phyloP scores from a whole-genome alignment of 2,329 filamentous ascomycete genomes.

The Trichoderma sp. region DNA sequence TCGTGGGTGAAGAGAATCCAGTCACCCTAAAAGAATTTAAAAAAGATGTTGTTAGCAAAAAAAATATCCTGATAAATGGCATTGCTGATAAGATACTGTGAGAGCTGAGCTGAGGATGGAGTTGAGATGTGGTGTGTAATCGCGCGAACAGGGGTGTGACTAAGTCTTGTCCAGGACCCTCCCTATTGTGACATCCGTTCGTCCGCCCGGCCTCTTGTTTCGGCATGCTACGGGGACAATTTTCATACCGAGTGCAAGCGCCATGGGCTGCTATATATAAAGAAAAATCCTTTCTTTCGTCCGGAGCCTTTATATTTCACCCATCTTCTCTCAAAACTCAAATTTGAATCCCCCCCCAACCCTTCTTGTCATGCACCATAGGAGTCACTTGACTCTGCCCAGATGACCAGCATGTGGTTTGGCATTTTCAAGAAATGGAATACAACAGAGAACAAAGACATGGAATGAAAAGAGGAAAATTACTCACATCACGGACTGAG shows the following conservation, averaged over 20 bases:
- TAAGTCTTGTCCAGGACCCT: constrained; percentile 30
- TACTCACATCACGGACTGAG: constrained; percentile 96
- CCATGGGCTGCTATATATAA: constrained; percentile 29
- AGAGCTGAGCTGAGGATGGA: neutral
- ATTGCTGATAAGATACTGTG: neutral
- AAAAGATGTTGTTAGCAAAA: constrained; percentile 33
- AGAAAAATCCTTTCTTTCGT: constrained; percentile 25
- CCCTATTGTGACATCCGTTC: constrained; percentile 47
- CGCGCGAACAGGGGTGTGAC: constrained; percentile 25
- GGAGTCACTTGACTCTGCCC: neutral
- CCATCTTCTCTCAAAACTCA: neutral
- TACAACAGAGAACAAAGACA: neutral
- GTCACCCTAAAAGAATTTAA: constrained; percentile 70
- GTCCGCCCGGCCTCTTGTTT: constrained; percentile 38
- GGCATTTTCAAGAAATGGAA: neutral
- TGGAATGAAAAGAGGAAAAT: constrained; percentile 34
- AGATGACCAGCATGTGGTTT: neutral
- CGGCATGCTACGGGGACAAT: constrained; percentile 34
- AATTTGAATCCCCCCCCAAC: neutral
- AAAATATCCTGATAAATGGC: neutral
- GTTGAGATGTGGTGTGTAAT: constrained; percentile 16
- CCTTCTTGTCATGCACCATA: neutral
- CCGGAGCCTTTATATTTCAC: neutral
- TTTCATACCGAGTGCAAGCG: constrained; percentile 22
- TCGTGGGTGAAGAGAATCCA: constrained; percentile 99